Conservation (phyloP, 106 monocot genomes). For the Platanthera zijinensis region DNA sequence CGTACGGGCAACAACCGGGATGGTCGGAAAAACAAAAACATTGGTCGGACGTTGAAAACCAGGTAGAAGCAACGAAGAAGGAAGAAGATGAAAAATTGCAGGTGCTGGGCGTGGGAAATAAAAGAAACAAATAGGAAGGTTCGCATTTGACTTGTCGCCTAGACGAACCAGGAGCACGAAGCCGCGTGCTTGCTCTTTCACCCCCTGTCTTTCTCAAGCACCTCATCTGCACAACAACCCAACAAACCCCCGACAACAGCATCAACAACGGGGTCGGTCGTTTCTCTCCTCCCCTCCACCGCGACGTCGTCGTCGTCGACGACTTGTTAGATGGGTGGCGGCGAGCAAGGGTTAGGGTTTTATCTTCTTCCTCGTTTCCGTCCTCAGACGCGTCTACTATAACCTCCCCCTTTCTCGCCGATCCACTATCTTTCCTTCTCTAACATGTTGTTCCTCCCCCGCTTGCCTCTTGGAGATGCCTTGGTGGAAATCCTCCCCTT, state of each 20-base stretch:
- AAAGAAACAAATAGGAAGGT: background rate
- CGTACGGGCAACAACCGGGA: no score
- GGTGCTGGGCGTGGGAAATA: background rate
- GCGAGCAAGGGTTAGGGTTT: slow-evolving; percentile 6
- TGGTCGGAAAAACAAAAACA: no score
- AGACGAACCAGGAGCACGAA: background rate
- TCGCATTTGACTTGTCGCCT: background rate
- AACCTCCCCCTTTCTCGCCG: background rate
- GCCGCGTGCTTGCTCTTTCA: background rate
- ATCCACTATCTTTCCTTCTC: background rate
- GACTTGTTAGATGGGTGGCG: slow-evolving; percentile 1
- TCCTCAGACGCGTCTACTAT: background rate
- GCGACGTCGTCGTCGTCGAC: background rate
- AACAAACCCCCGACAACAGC: background rate
- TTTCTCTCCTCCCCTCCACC: slow-evolving; percentile 3
- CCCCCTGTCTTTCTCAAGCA: background rate
- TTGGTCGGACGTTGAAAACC: no score
- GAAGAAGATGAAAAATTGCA: no score
- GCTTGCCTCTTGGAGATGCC: slow-evolving; percentile 4
- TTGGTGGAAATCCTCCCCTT: slow-evolving; percentile 16
- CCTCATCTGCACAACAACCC: background rate
- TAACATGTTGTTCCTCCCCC: slow-evolving; percentile 16
- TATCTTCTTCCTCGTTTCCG: no score
- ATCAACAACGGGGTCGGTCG: slow-evolving; percentile 5
- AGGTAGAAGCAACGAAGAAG: no score